phyloP scores from a whole-genome alignment of 495 filamentous ascomycete genomes.

The Lasiosphaeria hispida region DNA sequence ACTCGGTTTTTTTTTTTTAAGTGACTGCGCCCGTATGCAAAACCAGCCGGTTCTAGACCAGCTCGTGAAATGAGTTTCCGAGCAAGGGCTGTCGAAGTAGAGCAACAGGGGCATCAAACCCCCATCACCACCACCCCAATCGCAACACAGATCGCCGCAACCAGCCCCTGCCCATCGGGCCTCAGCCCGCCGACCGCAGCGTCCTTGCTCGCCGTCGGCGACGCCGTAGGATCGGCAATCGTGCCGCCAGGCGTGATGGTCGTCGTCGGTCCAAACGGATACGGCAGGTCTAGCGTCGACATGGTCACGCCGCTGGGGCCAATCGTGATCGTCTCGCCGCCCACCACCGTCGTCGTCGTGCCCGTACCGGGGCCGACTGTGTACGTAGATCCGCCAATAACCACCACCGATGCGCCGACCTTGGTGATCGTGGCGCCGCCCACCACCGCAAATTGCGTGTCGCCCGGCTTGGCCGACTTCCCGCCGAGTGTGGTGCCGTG shows the following conservation, averaged over 20 bases:
- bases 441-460: constrained; percentile 41
- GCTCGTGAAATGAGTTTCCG: not conserved
- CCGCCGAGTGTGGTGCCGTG: constrained; percentile 45
- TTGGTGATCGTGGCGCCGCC: constrained; percentile 50
- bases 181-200: constrained; percentile 2
- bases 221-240: constrained; percentile 9
- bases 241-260: constrained; percentile 32
- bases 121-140: constrained; percentile 27
- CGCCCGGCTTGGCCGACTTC: constrained; percentile 24
- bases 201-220: constrained; percentile 17
- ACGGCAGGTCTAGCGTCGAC: constrained; percentile 39
- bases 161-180: constrained; percentile 6
- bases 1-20: not conserved
- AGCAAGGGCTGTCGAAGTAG: not conserved
- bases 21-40: not conserved
- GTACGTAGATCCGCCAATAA: constrained; percentile 46
- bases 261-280: constrained; percentile 43
- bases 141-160: constrained; percentile 17
- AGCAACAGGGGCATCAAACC: constrained; percentile 1
- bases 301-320: constrained; percentile 46
- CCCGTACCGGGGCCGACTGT: constrained; percentile 37
- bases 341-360: constrained; percentile 39
- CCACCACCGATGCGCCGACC: constrained; percentile 47
- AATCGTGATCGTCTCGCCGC: constrained; percentile 46
- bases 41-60: not conserved